Conservation (phyloP, 2,329 filamentous ascomycete species). For the Sclerotinia sclerotiorum region DNA sequence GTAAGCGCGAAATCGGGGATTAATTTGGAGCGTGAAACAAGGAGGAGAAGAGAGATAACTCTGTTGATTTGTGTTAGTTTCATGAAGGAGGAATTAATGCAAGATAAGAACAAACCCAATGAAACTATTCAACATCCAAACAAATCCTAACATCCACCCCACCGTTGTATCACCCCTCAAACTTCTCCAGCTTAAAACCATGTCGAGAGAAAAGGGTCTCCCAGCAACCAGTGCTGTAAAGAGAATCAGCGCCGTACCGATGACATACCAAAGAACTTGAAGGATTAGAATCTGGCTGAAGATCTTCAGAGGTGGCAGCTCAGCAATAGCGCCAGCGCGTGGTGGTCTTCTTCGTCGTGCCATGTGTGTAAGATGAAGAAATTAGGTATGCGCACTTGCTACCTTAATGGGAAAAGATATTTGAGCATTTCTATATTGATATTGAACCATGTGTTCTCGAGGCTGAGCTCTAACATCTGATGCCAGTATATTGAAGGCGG, state of each 20-base stretch:
- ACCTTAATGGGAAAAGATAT: slow-evolving; percentile 1
- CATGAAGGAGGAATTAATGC: slow-evolving; percentile 5
- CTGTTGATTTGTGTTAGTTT: slow-evolving; percentile 48
- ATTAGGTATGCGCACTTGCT: slow-evolving; percentile 19
- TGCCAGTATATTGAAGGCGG: slow-evolving; percentile 18
- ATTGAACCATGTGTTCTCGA: neutral
- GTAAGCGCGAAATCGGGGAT: slow-evolving; percentile 93
- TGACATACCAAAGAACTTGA: slow-evolving; percentile 63
- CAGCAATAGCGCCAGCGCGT: slow-evolving; percentile 63
- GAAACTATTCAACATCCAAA: slow-evolving; percentile 66
- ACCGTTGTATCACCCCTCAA: slow-evolving; percentile 66
- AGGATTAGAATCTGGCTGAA: slow-evolving; percentile 64
- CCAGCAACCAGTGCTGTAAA: slow-evolving; percentile 68
- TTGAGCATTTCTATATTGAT: slow-evolving; percentile 14
- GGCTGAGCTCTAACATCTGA: neutral
- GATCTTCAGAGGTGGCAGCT: slow-evolving; percentile 67
- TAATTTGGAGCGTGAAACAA: slow-evolving; percentile 87
- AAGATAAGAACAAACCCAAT: slow-evolving; percentile 54
- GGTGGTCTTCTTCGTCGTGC: slow-evolving; percentile 58
- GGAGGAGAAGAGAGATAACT: slow-evolving; percentile 75
- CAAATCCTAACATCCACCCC: slow-evolving; percentile 67
- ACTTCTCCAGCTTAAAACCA: slow-evolving; percentile 63
- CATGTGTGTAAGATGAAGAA: slow-evolving; percentile 28
- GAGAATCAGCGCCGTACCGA: slow-evolving; percentile 60
- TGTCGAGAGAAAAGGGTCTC: slow-evolving; percentile 55